A percentile compares a stretch with the other conserved stretches of the same genome.
These are phyloP conservation scores for Arachnopeziza araneosa DNA, from an alignment of 2,329 filamentous ascomycete genomes.

Conservation along the genomic window DNA sequence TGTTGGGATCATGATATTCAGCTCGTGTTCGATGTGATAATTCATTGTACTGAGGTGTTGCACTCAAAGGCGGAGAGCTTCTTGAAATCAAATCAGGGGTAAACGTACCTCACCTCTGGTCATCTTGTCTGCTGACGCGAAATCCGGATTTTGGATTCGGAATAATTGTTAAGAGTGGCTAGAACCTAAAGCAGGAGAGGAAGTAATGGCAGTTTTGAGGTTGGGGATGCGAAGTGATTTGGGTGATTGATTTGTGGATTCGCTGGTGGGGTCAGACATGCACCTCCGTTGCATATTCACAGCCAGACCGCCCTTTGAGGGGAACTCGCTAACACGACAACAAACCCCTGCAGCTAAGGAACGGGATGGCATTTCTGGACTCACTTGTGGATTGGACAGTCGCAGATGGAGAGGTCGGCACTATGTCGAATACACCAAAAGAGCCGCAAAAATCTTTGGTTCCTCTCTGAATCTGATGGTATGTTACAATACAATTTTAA, in stretches of 20 bases:
- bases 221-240: background rate
- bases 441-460: background rate
- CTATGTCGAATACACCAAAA: background rate
- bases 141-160: background rate
- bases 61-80: background rate
- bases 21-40: background rate
- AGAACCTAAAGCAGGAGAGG: background rate
- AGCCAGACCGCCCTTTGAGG: background rate
- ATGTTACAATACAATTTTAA: background rate
- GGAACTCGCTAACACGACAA: background rate
- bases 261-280: background rate
- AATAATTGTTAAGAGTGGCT: background rate
- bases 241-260: background rate
- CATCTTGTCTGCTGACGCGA: conserved; percentile 13
- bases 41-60: background rate
- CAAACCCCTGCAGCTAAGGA: background rate
- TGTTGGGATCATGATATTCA: conserved; percentile 27
- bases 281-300: background rate
- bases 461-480: background rate
- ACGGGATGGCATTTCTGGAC: background rate
- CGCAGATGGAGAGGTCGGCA: too few relatives aligned
- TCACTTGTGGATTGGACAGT: background rate
- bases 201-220: background rate
- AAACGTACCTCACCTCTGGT: conserved; percentile 26
- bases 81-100: background rate